phyloP scores from a whole-genome alignment of 2,329 filamentous ascomycete species.

The Calonectria pseudoreteaudii region DNA sequence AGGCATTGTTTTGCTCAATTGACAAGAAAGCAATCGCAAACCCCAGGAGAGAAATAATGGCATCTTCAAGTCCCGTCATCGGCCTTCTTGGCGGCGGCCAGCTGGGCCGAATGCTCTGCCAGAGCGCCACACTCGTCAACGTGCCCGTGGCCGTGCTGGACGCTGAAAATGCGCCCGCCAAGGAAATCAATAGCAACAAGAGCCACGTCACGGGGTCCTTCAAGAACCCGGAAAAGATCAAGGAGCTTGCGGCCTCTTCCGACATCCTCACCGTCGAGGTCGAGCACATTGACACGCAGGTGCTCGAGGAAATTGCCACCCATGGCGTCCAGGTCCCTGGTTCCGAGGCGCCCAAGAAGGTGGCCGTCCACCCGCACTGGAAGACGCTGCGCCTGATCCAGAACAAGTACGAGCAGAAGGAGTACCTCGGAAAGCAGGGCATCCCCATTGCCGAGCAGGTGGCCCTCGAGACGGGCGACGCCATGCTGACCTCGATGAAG shows the following conservation, averaged over 20 bases:
- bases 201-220: conserved; percentile 88
- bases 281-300: conserved; percentile 92
- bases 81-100: conserved; percentile 74
- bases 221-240: conserved; percentile 83
- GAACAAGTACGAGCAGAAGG: conserved; percentile 93
- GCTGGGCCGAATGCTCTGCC: conserved; percentile 92
- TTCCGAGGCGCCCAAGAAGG: conserved; percentile 56
- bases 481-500: conserved; percentile 70
- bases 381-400: conserved; percentile 89
- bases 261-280: conserved; percentile 94
- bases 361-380: conserved; percentile 84
- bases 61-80: conserved; percentile 47
- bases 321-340: conserved; percentile 65
- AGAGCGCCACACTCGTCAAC: conserved; percentile 81
- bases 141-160: conserved; percentile 86
- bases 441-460: conserved; percentile 81
- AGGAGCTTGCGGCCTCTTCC: conserved; percentile 78
- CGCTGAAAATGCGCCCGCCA: conserved; percentile 80
- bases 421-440: conserved; percentile 75
- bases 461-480: conserved; percentile 67
- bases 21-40: neutral
- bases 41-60: neutral
- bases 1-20: neutral
- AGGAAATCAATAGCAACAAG: conserved; percentile 82
- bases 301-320: conserved; percentile 84